Evolutionary conservation across 2,329 filamentous ascomycete genomes (phyloP), one percentile per base, ranked within the genome.

Genomic region (Fusarium agapanthi): DNA sequence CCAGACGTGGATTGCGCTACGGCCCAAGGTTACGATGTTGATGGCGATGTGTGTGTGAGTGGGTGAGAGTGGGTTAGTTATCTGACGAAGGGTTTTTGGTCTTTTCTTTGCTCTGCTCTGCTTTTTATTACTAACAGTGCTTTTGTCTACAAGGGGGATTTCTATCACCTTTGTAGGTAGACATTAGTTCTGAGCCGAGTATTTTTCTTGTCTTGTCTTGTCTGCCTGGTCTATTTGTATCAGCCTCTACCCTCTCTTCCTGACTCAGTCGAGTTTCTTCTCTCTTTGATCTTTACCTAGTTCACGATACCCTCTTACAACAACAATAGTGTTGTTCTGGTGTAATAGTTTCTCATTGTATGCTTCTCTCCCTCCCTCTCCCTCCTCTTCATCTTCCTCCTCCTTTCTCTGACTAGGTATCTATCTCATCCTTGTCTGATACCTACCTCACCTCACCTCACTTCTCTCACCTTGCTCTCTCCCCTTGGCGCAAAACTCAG

Each of bases 1-100:
- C 71, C 71, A 73, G 71, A 74, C 71, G 67, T 74, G 67, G 72
- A 72, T 76, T 76, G 63, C 67, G 24, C 55, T 58, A 58, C 55
- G 55, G 41, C 20, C 20, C 41, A 58, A 58, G 69, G 71, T 68
- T 65, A 62, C 50, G 71, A 73, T 47, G 44, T 20, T 20, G 59
- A 67, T 53, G 61, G 32, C 15, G 55, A 58, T 50, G 32, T 67
- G 61, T 66, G 61, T 74, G 61, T 69, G 69, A 67, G 59, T 64
- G 69, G 62, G 54, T 61, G 48, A 56, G 41, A 50, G 55, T 58
- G 55, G 55, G 32, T 41, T 54, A 54, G 34, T 54, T 58, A 22
- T 20, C 44, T 47, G 12, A 62, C 66, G 57, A 62, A 66, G 53
- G 69, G 63, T 38, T 61, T 60, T 41, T 38, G 55, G 34, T 30